These are phyloP conservation scores for Fereydounia khargensis DNA, from an alignment of 1,284 basidiomycete genomes.

Conservation along the genomic window DNA sequence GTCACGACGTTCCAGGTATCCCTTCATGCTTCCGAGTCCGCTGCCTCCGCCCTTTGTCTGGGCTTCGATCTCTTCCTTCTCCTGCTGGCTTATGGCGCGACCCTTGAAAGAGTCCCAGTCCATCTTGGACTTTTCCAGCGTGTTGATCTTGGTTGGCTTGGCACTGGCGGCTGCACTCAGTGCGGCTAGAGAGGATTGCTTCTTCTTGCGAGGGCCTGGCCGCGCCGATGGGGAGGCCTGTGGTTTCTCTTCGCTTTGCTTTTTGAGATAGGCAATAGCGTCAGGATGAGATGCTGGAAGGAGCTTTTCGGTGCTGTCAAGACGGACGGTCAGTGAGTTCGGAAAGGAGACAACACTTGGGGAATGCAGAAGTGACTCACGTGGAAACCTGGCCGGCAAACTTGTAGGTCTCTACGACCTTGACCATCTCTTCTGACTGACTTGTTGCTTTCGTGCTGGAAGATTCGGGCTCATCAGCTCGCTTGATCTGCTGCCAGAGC, in stretches of 20 bases:
- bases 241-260: too few relatives aligned
- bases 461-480: too few relatives aligned
- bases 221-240: slow-evolving; percentile 4
- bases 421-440: slow-evolving; percentile 29
- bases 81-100: slow-evolving; percentile 30
- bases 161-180: slow-evolving; percentile 12
- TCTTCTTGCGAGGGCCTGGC: slow-evolving; percentile 22
- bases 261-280: slow-evolving; percentile 32
- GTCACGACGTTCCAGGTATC: slow-evolving; percentile 48
- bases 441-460: too few relatives aligned
- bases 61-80: slow-evolving; percentile 50
- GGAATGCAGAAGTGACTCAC: not conserved
- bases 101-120: slow-evolving; percentile 47
- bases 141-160: slow-evolving; percentile 49
- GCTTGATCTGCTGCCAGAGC: too few relatives aligned
- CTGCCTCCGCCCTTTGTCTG: slow-evolving; percentile 51
- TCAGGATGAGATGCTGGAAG: slow-evolving; percentile 40
- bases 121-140: slow-evolving; percentile 53
- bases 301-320: slow-evolving; percentile 5
- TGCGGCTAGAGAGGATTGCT: slow-evolving; percentile 29
- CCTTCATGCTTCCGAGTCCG: slow-evolving; percentile 50
- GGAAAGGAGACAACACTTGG: not conserved
- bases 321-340: not conserved
- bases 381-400: slow-evolving; percentile 35
- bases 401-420: slow-evolving; percentile 25